Percentiles rank a stretch among this genome's conserved stretches.
Conservation (phyloP, 2,329 filamentous ascomycete genomes). For the Penicillium sp. region DNA sequence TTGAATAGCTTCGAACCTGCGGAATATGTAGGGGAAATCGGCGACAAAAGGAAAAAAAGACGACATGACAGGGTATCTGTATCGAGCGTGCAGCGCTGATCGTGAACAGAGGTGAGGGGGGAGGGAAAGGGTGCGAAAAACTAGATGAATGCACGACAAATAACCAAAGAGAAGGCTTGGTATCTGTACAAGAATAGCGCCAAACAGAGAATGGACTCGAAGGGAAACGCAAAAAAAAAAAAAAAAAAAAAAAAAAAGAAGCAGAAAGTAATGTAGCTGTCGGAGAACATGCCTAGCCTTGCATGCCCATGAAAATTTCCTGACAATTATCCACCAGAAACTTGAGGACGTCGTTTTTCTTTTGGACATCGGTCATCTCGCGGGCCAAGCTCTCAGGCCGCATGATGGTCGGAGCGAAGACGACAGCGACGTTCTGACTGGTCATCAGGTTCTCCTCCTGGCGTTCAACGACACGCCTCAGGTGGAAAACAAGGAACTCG, state of each 20-base stretch:
- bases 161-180: conserved; percentile 12
- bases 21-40: conserved; percentile 25
- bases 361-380: conserved; percentile 94
- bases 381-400: conserved; percentile 82
- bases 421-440: conserved; percentile 90
- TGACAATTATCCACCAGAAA: conserved; percentile 89
- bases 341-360: conserved; percentile 88
- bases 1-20: conserved; percentile 37
- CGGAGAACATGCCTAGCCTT: conserved; percentile 18
- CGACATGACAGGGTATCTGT: conserved; percentile 29
- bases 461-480: conserved; percentile 78
- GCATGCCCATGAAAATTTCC: conserved; percentile 64
- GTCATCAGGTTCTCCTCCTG: conserved; percentile 94
- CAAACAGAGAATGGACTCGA: neutral
- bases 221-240: neutral
- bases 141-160: conserved; percentile 4
- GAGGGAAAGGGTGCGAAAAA: conserved; percentile 1
- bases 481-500: conserved; percentile 90
- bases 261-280: neutral
- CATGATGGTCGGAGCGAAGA: conserved; percentile 98
- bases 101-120: conserved; percentile 14
- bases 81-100: conserved; percentile 33
- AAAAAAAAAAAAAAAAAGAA: conserved; percentile 2
- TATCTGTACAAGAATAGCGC: conserved; percentile 27
- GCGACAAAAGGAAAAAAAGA: conserved; percentile 2